Base-by-base conservation (phyloP, 2,329 filamentous ascomycete species). In the Aspergillus vadensis region DNA sequence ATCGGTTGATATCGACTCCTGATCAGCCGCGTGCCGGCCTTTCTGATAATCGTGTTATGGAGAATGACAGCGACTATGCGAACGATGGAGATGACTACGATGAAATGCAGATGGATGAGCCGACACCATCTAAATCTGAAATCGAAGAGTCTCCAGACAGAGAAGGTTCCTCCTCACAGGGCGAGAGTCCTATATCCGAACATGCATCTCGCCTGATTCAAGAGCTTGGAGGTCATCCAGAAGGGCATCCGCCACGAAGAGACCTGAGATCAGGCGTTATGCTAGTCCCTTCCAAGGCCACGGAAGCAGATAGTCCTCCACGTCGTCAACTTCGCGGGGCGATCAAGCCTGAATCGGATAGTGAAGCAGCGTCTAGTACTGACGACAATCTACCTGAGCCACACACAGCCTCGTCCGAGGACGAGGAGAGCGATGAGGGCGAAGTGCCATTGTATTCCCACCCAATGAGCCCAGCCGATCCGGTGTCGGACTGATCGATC, bases 401-500 rank as follows among this genome's bases (percentile, higher is more conserved):
- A 30, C 41, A 50, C 41, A 3, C n/a, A 12, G 48, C 17, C 9
- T 57, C 41, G 7, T 32, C 17, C 32, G 23, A n/a, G 5, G 55
- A 52, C 0, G 55, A 52, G 6, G 55, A 55, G 15, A 50, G 47
- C n/a, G 55, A 44, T 10, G 32, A 36, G 15, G 50, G 32, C 7
- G 55, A 39, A n/a, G 32, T 54, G 43, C 55, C 49, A 5, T 23
- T 58, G n/a, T 54, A 58, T 30, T 61, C 59, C 6, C 59, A 58
- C 14, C 55, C 55, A 25, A 58, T 61, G 55, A 61, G 49, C 48
- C 59, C 59, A 7, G 21, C 44, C 52, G 52, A 59, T 25, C 56
- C n/a, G 50, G 38, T 17, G 27, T 50, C 47, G 15, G 55, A 57
- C 10, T 44, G 19, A 44, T 21, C 41, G 17, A 19, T 12, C 41